Base-by-base conservation (phyloP, 1,284 basidiomycete species). In the Sanghuangporus weigelae region DNA sequence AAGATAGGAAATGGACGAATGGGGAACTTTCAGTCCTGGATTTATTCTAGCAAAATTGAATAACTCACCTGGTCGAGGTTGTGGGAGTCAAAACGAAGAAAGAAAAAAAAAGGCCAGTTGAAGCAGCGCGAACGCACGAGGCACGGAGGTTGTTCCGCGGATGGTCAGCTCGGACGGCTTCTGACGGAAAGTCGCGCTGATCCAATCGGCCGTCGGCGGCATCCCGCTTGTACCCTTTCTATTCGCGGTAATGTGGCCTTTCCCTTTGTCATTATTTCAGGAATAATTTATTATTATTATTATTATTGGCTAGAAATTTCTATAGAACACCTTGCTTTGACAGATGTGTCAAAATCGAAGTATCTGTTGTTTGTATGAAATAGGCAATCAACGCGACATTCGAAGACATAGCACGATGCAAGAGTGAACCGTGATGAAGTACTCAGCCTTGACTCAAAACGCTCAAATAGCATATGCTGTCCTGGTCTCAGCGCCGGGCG, bases 1-100 rank as follows among this genome's bases (percentile, higher is more conserved):
- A 26, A 40, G 42, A 21, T 10, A 38, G 38, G 40, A 16, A 42
- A 35, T 42, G 39, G 53, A 54, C 53, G 31, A 54, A 54, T 54
- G 53, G 53, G 53, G 53, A 11, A 14, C n/a, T 11, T 38, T 49
- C 16, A 54, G 53, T 23, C 42, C 44, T 11, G 44, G 21, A 16
- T n/a, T 46, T 1, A 54, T 38, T 26, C 31, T 10, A 11, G 12
- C 2, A 10, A 38, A 38, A 19, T 16, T 12, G 8, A 38, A 56
- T 12, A 19, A 12, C 14, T 11, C 49, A 62, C 62, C 56, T 63
- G 62, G 44, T 44, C 46, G 54, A 19, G 44, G 57, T 49, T 12
- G 57, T 54, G 57, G 46, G 44, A 16, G 39, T 50, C 36, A 12
- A 59, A 35, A n/a, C n/a, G n/a, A 42, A 50, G 3, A 16, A 58